A percentile compares a stretch with the other conserved stretches of the same genome.
These are phyloP conservation scores for Trametes meyenii DNA, from an alignment of 768 basidiomycete genomes.

Conservation along the genomic window DNA sequence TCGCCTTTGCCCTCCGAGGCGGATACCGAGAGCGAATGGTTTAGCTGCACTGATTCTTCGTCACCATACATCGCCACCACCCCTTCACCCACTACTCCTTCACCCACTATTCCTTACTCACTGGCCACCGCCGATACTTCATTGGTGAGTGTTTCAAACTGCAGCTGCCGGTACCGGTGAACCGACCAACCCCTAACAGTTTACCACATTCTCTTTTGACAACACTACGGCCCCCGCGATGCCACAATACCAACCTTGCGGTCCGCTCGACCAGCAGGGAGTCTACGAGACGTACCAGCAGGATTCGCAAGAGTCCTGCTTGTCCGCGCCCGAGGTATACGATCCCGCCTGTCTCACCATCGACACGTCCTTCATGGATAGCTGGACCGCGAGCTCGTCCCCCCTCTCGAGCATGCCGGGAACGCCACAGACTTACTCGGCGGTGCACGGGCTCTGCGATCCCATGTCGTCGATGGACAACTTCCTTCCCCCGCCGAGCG, in stretches of 20 bases:
- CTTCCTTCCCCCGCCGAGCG: constrained; percentile 12
- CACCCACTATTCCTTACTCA: constrained; percentile 6
- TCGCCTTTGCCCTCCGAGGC: constrained; percentile 16
- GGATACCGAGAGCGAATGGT: constrained; percentile 28
- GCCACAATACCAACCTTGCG: constrained; percentile 21
- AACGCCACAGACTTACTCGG: constrained; percentile 28
- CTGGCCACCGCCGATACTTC: constrained; percentile 28
- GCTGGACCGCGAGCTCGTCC: constrained; percentile 25
- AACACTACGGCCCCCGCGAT: constrained; percentile 20
- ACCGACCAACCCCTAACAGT: constrained; percentile 26
- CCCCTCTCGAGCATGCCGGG: constrained; percentile 32
- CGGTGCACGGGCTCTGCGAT: constrained; percentile 16
- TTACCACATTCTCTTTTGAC: constrained; percentile 34
- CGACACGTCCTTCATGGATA: constrained; percentile 28
- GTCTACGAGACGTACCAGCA: constrained; percentile 24
- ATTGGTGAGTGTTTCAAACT: constrained; percentile 29
- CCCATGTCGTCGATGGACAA: constrained; percentile 13
- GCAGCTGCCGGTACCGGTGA: background rate
- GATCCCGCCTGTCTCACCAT: constrained; percentile 19
- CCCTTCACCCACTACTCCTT: background rate
- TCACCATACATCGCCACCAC: constrained; percentile 25
- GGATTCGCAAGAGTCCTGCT: constrained; percentile 17
- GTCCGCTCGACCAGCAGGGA: constrained; percentile 27
- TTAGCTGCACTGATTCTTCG: constrained; percentile 25
- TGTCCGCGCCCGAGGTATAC: constrained; percentile 14